Conservation (phyloP, 2,329 filamentous ascomycete genomes). For the Microcyclospora tardicrescens region DNA sequence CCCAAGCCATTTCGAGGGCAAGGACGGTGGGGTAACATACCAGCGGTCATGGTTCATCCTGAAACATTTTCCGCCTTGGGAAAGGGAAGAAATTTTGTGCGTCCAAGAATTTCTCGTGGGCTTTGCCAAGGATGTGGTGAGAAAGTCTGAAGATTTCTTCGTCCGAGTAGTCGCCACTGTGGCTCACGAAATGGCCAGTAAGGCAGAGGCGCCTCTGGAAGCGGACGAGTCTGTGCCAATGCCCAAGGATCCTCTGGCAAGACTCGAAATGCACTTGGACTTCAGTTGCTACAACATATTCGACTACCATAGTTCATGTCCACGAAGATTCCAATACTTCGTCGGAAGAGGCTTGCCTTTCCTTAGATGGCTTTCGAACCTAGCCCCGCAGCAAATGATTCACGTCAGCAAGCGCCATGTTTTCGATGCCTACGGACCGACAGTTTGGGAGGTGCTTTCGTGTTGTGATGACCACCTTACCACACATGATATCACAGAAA, state of each 20-base stretch:
- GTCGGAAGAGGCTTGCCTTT: neutral
- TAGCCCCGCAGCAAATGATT: neutral
- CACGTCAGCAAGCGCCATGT: too few relatives aligned
- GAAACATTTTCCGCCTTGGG: neutral
- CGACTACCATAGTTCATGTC: neutral
- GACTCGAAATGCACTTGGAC: too few relatives aligned
- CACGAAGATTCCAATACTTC: neutral
- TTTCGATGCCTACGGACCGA: too few relatives aligned
- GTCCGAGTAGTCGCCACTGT: neutral
- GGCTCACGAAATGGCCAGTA: neutral
- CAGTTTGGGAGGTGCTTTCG: too few relatives aligned
- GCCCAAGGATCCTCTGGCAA: too few relatives aligned
- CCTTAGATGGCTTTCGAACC: neutral
- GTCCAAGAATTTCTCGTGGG: constrained; percentile 1
- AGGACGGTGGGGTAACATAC: neutral
- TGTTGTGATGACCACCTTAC: too few relatives aligned
- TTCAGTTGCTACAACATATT: neutral
- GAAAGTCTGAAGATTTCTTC: neutral
- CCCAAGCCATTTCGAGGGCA: too few relatives aligned
- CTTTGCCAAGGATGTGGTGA: neutral
- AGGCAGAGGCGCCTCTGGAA: neutral
- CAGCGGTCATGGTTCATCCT: neutral
- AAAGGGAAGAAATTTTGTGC: constrained; percentile 1
- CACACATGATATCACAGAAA: too few relatives aligned
- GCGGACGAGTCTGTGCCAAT: neutral